Evolutionary conservation across 176 grass and related monocot species (phyloP), one percentile per base, ranked within the genome.

Genomic region (Alloteropsis semialata): DNA sequence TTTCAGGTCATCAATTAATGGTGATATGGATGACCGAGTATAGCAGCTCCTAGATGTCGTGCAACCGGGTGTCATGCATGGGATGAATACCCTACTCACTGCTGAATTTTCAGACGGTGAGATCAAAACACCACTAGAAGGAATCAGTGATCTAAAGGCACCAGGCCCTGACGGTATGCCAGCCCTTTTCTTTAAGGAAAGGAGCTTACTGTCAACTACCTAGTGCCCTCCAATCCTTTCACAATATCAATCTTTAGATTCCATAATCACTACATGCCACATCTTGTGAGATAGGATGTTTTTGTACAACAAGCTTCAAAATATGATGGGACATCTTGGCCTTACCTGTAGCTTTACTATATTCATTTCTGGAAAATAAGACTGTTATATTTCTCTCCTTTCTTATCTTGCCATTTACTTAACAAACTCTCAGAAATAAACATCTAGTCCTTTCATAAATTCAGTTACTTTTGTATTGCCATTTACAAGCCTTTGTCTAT

Each of bases 401-500:
- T 84, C 39, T 62, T 48, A 38, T 84, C n/a, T 15, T 74, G n/a
- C 17, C 11, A 13, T 77, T 8, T 45, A 38, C 32, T 24, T 77
- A 78, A 36, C 21, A 22, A 74, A 79, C 18, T 53, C 18, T 30
- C 1, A 30, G 16, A 80, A 74, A 84, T 41, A 72, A 10, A 30
- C 18, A 24, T 67, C 6, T 59, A 34, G 34, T 49, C 14, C 0
- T 38, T 21, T 65, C 28, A 61, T 64, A 75, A 65, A 82, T 82
- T 50, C 25, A 63, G 32, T 51, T 70, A 75, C 61, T 79, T 75
- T 18, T 84, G 27, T 73, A 55, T 74, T 84, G 36, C n/a, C 54
- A 66, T 50, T 74, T 63, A 69, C 58, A 33, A 69, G 42, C 7
- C 16, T 82, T 60, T 85, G 15, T 83, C 48, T 50, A 79, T 84